Percentiles rank a stretch among this genome's conserved stretches.
These are phyloP conservation scores for Usnea hakonensis DNA, from an alignment of 495 filamentous ascomycete species.

Conservation along the genomic window DNA sequence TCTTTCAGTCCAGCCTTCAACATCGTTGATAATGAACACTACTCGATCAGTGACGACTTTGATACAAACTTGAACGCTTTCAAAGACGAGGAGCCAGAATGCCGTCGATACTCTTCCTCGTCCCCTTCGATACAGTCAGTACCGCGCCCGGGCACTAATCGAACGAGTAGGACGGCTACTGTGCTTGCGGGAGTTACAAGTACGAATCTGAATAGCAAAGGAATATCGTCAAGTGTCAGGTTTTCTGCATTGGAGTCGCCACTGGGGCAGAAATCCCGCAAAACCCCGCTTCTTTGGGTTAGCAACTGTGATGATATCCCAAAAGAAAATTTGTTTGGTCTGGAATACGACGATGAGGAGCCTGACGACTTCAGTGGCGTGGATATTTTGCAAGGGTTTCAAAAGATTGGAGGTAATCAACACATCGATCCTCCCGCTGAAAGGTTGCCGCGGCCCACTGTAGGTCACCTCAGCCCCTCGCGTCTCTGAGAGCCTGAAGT, in stretches of 20 bases:
- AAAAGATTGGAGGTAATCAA: constrained; percentile 64
- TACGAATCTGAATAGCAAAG: constrained; percentile 41
- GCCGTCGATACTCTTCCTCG: constrained; percentile 47
- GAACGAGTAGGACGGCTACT: constrained; percentile 46
- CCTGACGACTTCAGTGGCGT: constrained; percentile 58
- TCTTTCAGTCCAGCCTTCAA: constrained; percentile 77
- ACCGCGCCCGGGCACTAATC: constrained; percentile 55
- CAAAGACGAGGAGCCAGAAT: constrained; percentile 49
- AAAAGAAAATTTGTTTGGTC: constrained; percentile 56
- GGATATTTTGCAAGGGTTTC: constrained; percentile 82
- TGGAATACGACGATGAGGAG: constrained; percentile 53
- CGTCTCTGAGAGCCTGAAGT: constrained; percentile 31
- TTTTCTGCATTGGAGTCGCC: constrained; percentile 30
- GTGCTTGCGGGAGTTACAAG: constrained; percentile 61
- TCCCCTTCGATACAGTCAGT: constrained; percentile 71
- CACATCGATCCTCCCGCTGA: constrained; percentile 32
- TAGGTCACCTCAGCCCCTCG: constrained; percentile 34
- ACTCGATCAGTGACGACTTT: constrained; percentile 44
- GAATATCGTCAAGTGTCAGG: constrained; percentile 31
- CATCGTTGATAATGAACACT: constrained; percentile 33
- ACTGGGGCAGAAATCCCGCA: constrained; percentile 44
- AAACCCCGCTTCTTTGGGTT: constrained; percentile 40
- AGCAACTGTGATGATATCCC: constrained; percentile 46
- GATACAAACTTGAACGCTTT: constrained; percentile 62
- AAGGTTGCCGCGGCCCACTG: constrained; percentile 33